A percentile compares a stretch with the other conserved stretches of the same genome.
Conservation (phyloP, 306 rosid species). For the Medicago ruthenica region DNA sequence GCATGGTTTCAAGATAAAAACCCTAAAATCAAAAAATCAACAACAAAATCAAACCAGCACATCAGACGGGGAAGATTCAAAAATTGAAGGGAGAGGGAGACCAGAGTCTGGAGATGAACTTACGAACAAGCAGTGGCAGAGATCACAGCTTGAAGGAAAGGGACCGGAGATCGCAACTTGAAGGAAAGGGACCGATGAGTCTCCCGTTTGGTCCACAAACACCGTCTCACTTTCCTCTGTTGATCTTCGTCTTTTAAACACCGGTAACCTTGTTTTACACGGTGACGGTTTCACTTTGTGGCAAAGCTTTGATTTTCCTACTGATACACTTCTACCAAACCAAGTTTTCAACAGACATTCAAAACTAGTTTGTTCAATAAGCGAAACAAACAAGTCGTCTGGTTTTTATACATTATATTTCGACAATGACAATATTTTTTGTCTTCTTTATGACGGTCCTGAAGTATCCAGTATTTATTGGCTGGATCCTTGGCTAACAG, state of each 20-base stretch:
- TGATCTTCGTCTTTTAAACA: conserved; percentile 36
- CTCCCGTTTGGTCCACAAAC: conserved; percentile 54
- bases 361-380: conserved; percentile 55
- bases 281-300: conserved; percentile 36
- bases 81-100: too few species aligned
- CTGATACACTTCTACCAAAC: conserved; percentile 58
- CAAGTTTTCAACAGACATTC: conserved; percentile 50
- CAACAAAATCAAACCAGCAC: too few species aligned
- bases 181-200: too few species aligned
- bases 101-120: too few species aligned
- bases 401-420: conserved; percentile 59
- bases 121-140: too few species aligned
- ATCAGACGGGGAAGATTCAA: too few species aligned
- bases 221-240: conserved; percentile 33
- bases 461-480: conserved; percentile 62
- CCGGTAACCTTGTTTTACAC: conserved; percentile 53
- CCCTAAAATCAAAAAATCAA: too few species aligned
- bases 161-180: too few species aligned
- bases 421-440: conserved; percentile 53
- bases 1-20: too few species aligned
- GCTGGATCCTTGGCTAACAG: conserved; percentile 54
- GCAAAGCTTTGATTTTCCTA: conserved; percentile 61
- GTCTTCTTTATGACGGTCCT: conserved; percentile 57
- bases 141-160: too few species aligned
- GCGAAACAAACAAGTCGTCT: conserved; percentile 53